Conservation (phyloP, 1,284 basidiomycete genomes). For the Ustilago crameri region DNA sequence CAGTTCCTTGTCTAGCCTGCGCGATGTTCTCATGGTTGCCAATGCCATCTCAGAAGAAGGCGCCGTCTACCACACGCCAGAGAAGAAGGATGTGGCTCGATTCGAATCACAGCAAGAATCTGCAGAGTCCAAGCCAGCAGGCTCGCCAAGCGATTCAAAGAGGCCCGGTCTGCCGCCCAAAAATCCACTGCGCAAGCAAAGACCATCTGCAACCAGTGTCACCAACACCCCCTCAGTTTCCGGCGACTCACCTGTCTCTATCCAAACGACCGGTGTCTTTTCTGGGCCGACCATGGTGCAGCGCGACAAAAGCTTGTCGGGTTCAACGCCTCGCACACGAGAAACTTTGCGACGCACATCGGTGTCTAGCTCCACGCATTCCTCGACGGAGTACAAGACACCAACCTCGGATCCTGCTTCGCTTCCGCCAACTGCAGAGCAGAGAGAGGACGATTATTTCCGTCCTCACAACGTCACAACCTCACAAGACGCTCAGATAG, state of each 20-base stretch:
- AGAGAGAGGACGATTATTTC: conserved; percentile 21
- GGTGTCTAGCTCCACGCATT: conserved; percentile 20
- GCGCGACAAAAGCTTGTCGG: conserved; percentile 3
- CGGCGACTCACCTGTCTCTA: conserved; percentile 26
- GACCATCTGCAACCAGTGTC: conserved; percentile 26
- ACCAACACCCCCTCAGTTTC: conserved; percentile 16
- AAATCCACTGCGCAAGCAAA: conserved; percentile 46
- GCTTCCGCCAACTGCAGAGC: conserved; percentile 15
- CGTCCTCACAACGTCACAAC: conserved; percentile 9
- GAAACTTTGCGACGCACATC: conserved; percentile 11
- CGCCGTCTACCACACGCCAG: conserved; percentile 32
- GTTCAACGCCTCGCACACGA: neutral
- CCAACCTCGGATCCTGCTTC: conserved; percentile 13
- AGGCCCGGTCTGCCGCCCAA: conserved; percentile 46
- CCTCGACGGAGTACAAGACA: conserved; percentile 21
- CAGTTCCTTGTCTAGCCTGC: conserved; percentile 32
- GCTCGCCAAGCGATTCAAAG: conserved; percentile 12
- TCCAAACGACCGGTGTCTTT: conserved; percentile 18
- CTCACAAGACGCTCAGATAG: conserved; percentile 2
- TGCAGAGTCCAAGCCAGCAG: neutral
- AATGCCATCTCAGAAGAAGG: conserved; percentile 37
- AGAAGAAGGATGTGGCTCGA: conserved; percentile 13
- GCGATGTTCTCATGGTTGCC: conserved; percentile 34
- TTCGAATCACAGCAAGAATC: conserved; percentile 8
- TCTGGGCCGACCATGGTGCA: conserved; percentile 12